phyloP scores from a whole-genome alignment of 805 yeast genomes.

The Sugiyamaella lignohabitans region DNA sequence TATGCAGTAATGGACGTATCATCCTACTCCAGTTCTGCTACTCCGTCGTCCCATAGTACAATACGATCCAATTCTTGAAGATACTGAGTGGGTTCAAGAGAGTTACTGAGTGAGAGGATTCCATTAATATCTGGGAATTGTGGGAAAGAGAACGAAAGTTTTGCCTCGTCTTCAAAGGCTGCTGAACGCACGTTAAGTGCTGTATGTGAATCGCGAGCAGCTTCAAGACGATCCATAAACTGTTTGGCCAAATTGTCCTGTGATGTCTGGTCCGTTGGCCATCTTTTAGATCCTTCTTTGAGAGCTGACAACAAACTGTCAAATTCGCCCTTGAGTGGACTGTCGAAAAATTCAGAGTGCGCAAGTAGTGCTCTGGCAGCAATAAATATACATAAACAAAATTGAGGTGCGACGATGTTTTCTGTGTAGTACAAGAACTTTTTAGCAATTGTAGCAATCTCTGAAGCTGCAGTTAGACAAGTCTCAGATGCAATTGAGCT shows the following conservation, averaged over 20 bases:
- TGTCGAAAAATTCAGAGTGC: conserved; percentile 6
- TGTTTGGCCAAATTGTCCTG: background rate
- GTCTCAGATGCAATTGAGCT: conserved; percentile 12
- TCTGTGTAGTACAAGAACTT: conserved; percentile 10
- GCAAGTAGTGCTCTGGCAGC: conserved; percentile 16
- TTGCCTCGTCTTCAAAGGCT: background rate
- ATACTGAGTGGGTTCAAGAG: background rate
- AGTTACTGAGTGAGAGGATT: background rate
- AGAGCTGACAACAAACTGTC: conserved; percentile 10
- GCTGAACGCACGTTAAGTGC: background rate
- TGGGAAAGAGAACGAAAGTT: background rate
- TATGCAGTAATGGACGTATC: too few species aligned
- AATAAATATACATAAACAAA: conserved; percentile 14
- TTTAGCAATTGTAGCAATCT: conserved; percentile 13
- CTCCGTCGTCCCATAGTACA: background rate
- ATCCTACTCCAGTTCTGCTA: background rate
- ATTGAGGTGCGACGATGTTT: conserved; percentile 14
- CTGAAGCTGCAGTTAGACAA: conserved; percentile 15
- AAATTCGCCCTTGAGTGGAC: conserved; percentile 8
- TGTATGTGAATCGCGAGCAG: background rate
- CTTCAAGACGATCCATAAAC: background rate
- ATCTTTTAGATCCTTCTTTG: conserved; percentile 13
- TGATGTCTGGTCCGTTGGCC: conserved; percentile 3
- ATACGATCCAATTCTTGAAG: background rate
- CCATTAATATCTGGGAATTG: background rate